Evolutionary conservation across 805 yeast genomes (phyloP).

Genomic region (Metschnikowia kunwiensis): DNA sequence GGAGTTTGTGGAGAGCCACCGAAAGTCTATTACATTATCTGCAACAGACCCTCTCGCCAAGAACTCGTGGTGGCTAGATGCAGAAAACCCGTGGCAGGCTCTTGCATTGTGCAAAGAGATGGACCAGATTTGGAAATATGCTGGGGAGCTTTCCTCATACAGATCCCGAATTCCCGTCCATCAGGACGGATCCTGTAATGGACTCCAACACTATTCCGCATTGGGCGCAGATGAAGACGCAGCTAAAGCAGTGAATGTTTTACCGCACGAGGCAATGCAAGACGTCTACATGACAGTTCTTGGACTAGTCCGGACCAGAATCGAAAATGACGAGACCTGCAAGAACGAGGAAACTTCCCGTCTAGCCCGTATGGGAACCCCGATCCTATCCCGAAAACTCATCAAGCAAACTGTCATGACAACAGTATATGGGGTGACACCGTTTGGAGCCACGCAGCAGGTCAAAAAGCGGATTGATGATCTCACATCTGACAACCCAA

Average conservation of each 20-base stretch:
- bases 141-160: constrained; percentile 21
- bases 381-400: constrained; percentile 29
- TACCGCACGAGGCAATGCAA: constrained; percentile 22
- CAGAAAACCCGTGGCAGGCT: constrained; percentile 41
- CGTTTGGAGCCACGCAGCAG: constrained; percentile 35
- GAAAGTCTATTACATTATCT: constrained; percentile 23
- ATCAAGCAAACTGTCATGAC: constrained; percentile 46
- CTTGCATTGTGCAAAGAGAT: constrained; percentile 37
- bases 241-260: constrained; percentile 38
- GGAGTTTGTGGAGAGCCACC: constrained; percentile 25
- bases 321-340: constrained; percentile 8
- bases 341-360: constrained; percentile 2
- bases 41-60: constrained; percentile 28
- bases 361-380: constrained; percentile 16
- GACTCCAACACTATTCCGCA: constrained; percentile 46
- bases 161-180: constrained; percentile 36
- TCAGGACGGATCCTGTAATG: constrained; percentile 46
- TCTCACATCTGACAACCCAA: constrained; percentile 2
- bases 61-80: constrained; percentile 35
- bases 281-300: constrained; percentile 38
- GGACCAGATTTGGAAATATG: constrained; percentile 15
- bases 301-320: constrained; percentile 20
- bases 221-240: constrained; percentile 37
- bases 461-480: constrained; percentile 25
- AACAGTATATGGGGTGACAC: constrained; percentile 43